Conservation (phyloP, 176 grass and related monocot species). For the Tillandsia leiboldiana region DNA sequence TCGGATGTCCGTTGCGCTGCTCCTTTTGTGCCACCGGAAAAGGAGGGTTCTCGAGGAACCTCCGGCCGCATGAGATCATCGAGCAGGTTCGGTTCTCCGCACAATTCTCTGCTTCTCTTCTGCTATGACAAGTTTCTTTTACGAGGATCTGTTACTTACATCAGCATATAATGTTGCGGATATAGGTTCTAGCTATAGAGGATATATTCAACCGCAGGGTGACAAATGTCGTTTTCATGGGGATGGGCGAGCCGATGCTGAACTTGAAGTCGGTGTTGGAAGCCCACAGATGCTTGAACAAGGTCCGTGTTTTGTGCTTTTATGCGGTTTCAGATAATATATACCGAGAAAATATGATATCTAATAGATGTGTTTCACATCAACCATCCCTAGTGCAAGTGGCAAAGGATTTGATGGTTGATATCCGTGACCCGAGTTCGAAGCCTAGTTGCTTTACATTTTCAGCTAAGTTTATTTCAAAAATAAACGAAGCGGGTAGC, state of each 20-base stretch:
- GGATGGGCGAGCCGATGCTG: slow-evolving; percentile 96
- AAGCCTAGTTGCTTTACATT: too few species aligned
- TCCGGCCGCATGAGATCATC: slow-evolving; percentile 68
- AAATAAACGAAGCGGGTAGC: too few species aligned
- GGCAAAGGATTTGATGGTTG: too few species aligned
- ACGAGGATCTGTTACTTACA: background rate
- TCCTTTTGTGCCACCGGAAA: slow-evolving; percentile 87
- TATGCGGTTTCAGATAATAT: too few species aligned
- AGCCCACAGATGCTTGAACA: slow-evolving; percentile 76
- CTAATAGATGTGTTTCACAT: too few species aligned
- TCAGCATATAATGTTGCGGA: background rate
- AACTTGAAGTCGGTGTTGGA: slow-evolving; percentile 85
- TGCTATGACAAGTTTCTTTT: background rate
- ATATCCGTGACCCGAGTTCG: too few species aligned
- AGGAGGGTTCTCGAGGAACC: slow-evolving; percentile 90
- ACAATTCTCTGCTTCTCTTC: background rate
- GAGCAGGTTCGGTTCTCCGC: slow-evolving; percentile 58
- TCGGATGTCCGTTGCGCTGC: slow-evolving; percentile 82
- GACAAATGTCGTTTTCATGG: slow-evolving; percentile 97
- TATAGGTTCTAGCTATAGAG: slow-evolving; percentile 78
- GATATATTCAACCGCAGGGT: slow-evolving; percentile 82
- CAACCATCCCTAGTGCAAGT: too few species aligned
- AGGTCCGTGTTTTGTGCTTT: slow-evolving; percentile 28
- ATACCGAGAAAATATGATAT: too few species aligned
- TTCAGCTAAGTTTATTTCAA: too few species aligned